Evolutionary conservation across 2,329 filamentous ascomycete species (phyloP), one percentile per base, ranked within the genome.

Genomic region (Geoglossum cookeanum): DNA sequence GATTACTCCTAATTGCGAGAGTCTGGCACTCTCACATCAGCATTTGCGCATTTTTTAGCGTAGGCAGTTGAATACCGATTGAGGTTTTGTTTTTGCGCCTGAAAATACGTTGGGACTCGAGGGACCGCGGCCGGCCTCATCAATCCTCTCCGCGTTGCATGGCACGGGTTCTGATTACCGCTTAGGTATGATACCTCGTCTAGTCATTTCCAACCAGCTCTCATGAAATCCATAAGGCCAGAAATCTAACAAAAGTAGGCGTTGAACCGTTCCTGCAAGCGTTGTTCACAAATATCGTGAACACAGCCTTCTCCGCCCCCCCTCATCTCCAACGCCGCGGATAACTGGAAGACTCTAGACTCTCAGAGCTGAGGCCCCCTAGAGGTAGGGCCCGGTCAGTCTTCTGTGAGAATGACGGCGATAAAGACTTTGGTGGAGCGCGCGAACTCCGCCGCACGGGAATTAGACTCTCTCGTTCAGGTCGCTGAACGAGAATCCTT

Each of bases 1-100:
- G 30, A 17, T 45, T 45, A 22, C 5, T 45, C 32, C 37, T 53
- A 22, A 4, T 53, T 37, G 49, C 32, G 6, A n/a, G 49, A 53
- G 49, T 53, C 49, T 53, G 49, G 49, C 35, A 53, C 49, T 53
- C 30, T 53, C 49, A n/a, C 30, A 35, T 37, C 27, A 37, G 49
- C 30, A 35, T 37, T 53, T 53, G 30, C 30, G 30, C 15, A 8
- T n/a, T 37, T 35, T 30, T 35, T 37, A 37, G 49, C 49, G 29
- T 53, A 33, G 30, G 49, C 49, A 53, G n/a, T 35, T 53, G 49
- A 17, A n/a, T 37, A 37, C 22, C 49, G 33, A 35, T 13, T n/a
- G 49, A 37, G 30, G 15, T 9, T 35, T 53, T 22, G 30, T 53
- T 33, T 52, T 35, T 53, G 30, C 49, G 49, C 29, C 49, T 33